phyloP scores from a whole-genome alignment of 2,329 filamentous ascomycete species.

The Chalara sp. region DNA sequence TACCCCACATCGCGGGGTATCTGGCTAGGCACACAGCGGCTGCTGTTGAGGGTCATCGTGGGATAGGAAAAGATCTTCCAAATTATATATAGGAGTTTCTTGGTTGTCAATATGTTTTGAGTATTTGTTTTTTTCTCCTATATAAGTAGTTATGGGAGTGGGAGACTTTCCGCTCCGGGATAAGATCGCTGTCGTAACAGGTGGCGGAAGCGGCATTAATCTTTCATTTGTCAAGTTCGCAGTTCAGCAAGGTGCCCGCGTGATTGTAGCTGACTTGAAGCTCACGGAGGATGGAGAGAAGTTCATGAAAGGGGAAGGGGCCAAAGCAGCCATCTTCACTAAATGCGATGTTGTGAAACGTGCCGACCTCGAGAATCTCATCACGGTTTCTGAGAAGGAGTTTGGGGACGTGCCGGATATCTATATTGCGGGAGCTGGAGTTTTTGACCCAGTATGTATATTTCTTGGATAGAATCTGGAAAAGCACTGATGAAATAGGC shows the following conservation, averaged over 20 bases:
- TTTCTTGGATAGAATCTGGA: background rate
- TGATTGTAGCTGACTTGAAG: slow-evolving; percentile 29
- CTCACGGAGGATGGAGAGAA: slow-evolving; percentile 25
- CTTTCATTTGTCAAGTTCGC: slow-evolving; percentile 9
- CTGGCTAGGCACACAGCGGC: too few relatives aligned
- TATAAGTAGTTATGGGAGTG: background rate
- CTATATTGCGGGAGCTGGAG: slow-evolving; percentile 30
- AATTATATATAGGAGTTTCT: too few relatives aligned
- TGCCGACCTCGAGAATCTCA: slow-evolving; percentile 24
- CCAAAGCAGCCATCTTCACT: slow-evolving; percentile 18
- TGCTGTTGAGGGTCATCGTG: too few relatives aligned
- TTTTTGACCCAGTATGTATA: slow-evolving; percentile 30
- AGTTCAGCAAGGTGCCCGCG: slow-evolving; percentile 15
- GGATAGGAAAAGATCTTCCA: too few relatives aligned
- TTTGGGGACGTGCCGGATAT: slow-evolving; percentile 31
- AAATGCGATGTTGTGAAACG: slow-evolving; percentile 29
- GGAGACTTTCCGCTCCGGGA: background rate
- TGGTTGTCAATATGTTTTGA: too few relatives aligned
- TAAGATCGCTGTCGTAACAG: background rate
- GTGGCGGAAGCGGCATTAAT: slow-evolving; percentile 4
- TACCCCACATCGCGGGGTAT: too few relatives aligned
- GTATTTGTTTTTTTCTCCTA: too few relatives aligned
- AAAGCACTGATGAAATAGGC: slow-evolving; percentile 4
- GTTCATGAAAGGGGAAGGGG: slow-evolving; percentile 15
- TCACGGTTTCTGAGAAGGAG: slow-evolving; percentile 15